Evolutionary conservation across 176 grass and related monocot species (phyloP), one percentile per base, ranked within the genome.

Genomic region (Stipa capillata): DNA sequence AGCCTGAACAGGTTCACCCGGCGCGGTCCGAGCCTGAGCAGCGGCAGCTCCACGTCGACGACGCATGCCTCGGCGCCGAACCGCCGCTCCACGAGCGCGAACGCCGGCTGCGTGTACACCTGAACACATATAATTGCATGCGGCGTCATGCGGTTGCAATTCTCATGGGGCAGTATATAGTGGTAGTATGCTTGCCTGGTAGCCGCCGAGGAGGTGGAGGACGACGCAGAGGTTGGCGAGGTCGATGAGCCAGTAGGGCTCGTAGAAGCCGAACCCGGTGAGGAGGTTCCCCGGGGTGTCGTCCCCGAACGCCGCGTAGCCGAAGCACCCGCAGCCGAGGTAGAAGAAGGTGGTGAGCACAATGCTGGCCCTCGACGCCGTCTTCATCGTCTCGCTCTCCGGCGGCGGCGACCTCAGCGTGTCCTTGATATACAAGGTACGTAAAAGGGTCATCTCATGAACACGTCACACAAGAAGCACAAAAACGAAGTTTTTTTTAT

Each of bases 201-300:
- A 92, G 53, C 88, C 89, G 58, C 89, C 89, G 17, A 97, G 79
- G 31, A 94, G 83, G 81, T 97, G 95, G 82, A 94, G 23, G 34
- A 66, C 88, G 74, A 92, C 56, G 64, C 74, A 77, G 61, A 91
- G 65, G 55, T 92, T 94, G 64, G 92, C 95, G 44, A 97, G 53
- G 79, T 85, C 87, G 65, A 97, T n/a, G 66, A 97, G 95, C 92
- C 87, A 92, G 83, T 88, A 94, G n/a, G 95, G 92, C 87, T 94
- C 90, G 31, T 89, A 97, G 86, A 97, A 93, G 45, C 83, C 86
- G 64, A 98, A 98, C 0, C 95, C 95, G 24, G 87, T 92, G 81
- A 98, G 85, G 84, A 94, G 79, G 87, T 94, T 94, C 54, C 95
- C 95, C 13, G 87, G 92, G 4, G 89, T 90, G 55, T 4, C 85